phyloP scores from a whole-genome alignment of 1,284 basidiomycete genomes.

The Cryptococcus sp. region DNA sequence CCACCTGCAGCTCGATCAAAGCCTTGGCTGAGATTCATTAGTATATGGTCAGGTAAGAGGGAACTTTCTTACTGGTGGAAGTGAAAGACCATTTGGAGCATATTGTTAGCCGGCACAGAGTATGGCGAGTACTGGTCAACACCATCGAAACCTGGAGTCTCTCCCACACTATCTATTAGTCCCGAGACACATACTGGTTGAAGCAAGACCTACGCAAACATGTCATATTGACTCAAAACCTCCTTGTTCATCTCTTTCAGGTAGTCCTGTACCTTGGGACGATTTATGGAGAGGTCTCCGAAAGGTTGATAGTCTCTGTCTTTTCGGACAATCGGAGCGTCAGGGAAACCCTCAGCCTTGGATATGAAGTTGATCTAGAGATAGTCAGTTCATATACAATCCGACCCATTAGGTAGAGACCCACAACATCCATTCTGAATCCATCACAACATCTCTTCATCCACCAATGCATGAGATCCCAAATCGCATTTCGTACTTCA shows the following conservation, averaged over 20 bases:
- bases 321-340: slow-evolving; percentile 57
- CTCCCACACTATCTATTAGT: slow-evolving; percentile 53
- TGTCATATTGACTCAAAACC: slow-evolving; percentile 49
- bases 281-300: slow-evolving; percentile 57
- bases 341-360: slow-evolving; percentile 60
- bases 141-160: slow-evolving; percentile 59
- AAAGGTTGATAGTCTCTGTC: slow-evolving; percentile 58
- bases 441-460: slow-evolving; percentile 50
- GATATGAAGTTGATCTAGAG: slow-evolving; percentile 59
- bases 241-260: slow-evolving; percentile 62
- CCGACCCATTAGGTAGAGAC: neutral
- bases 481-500: slow-evolving; percentile 38
- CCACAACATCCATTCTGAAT: slow-evolving; percentile 43
- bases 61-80: slow-evolving; percentile 52
- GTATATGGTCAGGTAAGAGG: slow-evolving; percentile 42
- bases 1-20: slow-evolving; percentile 25
- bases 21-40: slow-evolving; percentile 30
- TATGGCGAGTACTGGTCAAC: slow-evolving; percentile 55
- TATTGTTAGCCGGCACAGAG: slow-evolving; percentile 59
- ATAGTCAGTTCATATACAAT: neutral
- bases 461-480: slow-evolving; percentile 50
- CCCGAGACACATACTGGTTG: neutral
- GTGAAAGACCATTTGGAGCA: slow-evolving; percentile 56
- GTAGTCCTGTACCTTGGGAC: slow-evolving; percentile 64
- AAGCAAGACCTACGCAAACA: slow-evolving; percentile 19